Conservation (phyloP, 441 rosid species). For the Hura crepitans region DNA sequence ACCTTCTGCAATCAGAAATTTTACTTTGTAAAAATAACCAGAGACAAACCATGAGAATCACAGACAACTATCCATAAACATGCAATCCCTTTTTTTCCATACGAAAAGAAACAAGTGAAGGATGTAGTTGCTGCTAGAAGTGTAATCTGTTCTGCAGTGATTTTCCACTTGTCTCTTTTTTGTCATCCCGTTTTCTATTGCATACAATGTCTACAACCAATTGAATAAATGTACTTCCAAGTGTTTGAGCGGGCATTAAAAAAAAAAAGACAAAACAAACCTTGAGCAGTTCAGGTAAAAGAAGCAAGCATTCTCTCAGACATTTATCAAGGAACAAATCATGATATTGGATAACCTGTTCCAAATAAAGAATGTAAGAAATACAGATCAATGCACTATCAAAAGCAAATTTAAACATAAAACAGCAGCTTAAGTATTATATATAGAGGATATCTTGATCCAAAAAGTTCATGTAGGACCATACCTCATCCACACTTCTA, state of each 20-base stretch:
- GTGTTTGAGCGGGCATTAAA: neutral
- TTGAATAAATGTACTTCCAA: neutral
- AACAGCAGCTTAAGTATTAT: neutral
- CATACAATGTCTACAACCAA: neutral
- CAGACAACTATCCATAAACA: neutral
- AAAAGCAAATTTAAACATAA: neutral
- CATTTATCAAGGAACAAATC: slow-evolving; percentile 91
- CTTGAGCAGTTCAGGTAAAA: slow-evolving; percentile 84
- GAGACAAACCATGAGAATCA: slow-evolving; percentile 7
- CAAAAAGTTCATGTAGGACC: slow-evolving; percentile 10
- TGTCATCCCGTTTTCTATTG: neutral
- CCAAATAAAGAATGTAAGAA: slow-evolving; percentile 16
- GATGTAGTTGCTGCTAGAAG: neutral
- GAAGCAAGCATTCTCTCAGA: slow-evolving; percentile 92
- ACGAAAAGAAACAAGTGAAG: neutral
- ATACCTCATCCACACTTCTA: slow-evolving; percentile 87
- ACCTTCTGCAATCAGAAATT: slow-evolving; percentile 56
- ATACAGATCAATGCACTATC: neutral
- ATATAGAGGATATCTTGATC: neutral
- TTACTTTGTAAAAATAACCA: neutral
- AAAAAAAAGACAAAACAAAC: slow-evolving; percentile 41
- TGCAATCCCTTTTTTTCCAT: neutral
- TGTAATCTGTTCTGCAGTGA: neutral
- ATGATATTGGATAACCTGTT: slow-evolving; percentile 87
- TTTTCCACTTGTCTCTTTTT: neutral